Base-by-base conservation (phyloP, 495 filamentous ascomycete genomes). In the Penicillium antarcticum region DNA sequence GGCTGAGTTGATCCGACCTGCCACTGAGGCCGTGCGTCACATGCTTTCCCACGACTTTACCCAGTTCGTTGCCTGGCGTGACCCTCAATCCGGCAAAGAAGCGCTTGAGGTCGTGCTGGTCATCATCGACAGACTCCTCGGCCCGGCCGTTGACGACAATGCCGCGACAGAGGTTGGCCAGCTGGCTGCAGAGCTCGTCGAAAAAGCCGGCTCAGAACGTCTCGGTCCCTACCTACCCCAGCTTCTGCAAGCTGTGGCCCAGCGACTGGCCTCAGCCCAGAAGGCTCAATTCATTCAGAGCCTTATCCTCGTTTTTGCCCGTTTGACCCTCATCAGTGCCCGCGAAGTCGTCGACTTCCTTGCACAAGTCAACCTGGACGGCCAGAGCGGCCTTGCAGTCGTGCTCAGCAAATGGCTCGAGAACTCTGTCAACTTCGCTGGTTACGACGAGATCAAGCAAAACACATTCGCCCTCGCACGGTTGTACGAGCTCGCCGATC, bases 141-240 rank as follows among this genome's bases (percentile, higher is more conserved):
- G 87, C 1, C 87, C 89, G 0, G 68, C 79, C 2, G 84, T 97
- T 24, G 87, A 91, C 44, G 94, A 97, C 56, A 88, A 88, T 46
- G 88, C 91, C 7, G 94, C 95, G n/a, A 87, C 89, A 6, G 95
- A 97, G 71, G 91, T 98, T 21, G 94, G 94, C 51, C 89, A 92
- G 23, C 80, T 98, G 42, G 94, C 94, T 1, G 94, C 92, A 0
- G 94, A 96, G 63, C 73, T 97, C 51, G 95, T 98, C 6, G 95
- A 97, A 69, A 92, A 88, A 64, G 94, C 92, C 33, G 91, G 92
- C 26, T 83, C 86, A 19, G 91, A 96, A 56, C 80, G 87, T 39
- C 83, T 98, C 16, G 94, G 94, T 4, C 92, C 91, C 7, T 96
- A 88, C 60, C 78, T 98, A 7, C 82, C 85, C 13, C 89, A 95